Percentiles rank a stretch among this genome's conserved stretches.
Evolutionary conservation across 1,284 basidiomycete genomes (phyloP).

Genomic region (Leucoagaricus sp.): DNA sequence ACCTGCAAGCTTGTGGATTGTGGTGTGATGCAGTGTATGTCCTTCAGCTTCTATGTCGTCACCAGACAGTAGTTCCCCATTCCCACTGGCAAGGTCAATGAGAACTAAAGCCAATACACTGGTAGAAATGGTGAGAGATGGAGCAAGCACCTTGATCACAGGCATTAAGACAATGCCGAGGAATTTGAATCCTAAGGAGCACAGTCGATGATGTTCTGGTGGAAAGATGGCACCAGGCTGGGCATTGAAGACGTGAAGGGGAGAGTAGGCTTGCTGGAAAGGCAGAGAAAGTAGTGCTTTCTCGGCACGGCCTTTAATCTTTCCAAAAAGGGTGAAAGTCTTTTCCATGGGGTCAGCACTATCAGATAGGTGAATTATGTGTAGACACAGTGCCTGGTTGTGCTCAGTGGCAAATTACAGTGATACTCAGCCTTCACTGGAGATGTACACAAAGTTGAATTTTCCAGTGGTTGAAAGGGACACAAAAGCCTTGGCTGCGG

Average conservation of each 20-base stretch:
- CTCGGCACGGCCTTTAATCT: conserved; percentile 27
- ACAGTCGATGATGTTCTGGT: conserved; percentile 7
- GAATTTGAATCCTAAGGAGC: conserved; percentile 1
- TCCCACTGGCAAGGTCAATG: conserved; percentile 23
- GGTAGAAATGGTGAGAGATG: conserved; percentile 13
- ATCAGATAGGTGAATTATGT: neutral
- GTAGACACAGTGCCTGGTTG: too few relatives aligned
- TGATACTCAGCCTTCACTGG: conserved; percentile 24
- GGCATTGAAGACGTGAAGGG: conserved; percentile 22
- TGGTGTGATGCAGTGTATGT: conserved; percentile 10
- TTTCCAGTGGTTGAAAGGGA: conserved; percentile 17
- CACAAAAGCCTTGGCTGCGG: conserved; percentile 30
- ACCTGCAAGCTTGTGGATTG: conserved; percentile 8
- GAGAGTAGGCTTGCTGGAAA: conserved; percentile 4
- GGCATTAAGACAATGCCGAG: neutral
- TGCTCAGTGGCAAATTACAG: neutral
- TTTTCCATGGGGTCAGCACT: conserved; percentile 22
- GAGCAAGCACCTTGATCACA: conserved; percentile 6
- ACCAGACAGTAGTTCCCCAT: conserved; percentile 19
- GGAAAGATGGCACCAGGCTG: conserved; percentile 20
- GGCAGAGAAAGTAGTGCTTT: conserved; percentile 22
- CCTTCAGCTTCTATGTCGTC: conserved; percentile 23
- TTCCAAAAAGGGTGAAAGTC: conserved; percentile 10
- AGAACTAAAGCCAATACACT: conserved; percentile 16
- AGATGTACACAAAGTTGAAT: conserved; percentile 30